Conservation (phyloP, 1,284 basidiomycete species). For the Malassezia equina region DNA sequence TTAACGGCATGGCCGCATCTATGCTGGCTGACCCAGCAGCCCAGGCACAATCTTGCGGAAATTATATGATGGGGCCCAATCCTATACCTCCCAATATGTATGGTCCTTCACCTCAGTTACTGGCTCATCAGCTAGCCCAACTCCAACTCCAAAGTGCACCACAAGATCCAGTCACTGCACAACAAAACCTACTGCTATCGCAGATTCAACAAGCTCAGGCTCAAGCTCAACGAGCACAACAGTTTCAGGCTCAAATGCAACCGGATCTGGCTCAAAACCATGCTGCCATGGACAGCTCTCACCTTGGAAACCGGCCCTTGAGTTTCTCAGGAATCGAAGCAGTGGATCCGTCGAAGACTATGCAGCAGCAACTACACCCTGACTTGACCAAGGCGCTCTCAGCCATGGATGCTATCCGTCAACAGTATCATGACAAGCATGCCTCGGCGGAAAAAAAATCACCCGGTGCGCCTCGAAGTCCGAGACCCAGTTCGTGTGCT, state of each 20-base stretch:
- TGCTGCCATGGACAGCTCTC: background rate
- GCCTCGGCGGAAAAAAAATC: background rate
- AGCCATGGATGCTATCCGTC: conserved; percentile 1
- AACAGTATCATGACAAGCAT: background rate
- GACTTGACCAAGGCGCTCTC: conserved; percentile 6
- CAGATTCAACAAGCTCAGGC: conserved; percentile 14
- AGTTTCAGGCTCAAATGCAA: background rate
- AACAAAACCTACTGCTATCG: conserved; percentile 9
- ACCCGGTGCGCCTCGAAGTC: background rate
- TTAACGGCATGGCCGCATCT: conserved; percentile 3
- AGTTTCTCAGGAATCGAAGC: background rate
- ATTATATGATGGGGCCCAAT: background rate
- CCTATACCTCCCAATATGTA: background rate
- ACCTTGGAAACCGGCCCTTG: background rate
- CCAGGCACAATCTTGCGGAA: background rate
- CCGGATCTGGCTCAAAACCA: background rate
- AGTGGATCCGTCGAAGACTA: background rate
- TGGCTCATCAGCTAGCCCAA: conserved; percentile 7
- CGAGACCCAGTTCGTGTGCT: conserved; percentile 1
- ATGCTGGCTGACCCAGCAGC: background rate
- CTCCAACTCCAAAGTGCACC: conserved; percentile 11
- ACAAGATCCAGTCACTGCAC: conserved; percentile 10
- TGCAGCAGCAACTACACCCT: background rate
- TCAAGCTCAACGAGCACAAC: background rate
- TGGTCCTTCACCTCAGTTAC: background rate